A percentile compares a stretch with the other conserved stretches of the same genome.
phyloP scores from a whole-genome alignment of 1,284 basidiomycete genomes.

The Rhodotorula sp. region DNA sequence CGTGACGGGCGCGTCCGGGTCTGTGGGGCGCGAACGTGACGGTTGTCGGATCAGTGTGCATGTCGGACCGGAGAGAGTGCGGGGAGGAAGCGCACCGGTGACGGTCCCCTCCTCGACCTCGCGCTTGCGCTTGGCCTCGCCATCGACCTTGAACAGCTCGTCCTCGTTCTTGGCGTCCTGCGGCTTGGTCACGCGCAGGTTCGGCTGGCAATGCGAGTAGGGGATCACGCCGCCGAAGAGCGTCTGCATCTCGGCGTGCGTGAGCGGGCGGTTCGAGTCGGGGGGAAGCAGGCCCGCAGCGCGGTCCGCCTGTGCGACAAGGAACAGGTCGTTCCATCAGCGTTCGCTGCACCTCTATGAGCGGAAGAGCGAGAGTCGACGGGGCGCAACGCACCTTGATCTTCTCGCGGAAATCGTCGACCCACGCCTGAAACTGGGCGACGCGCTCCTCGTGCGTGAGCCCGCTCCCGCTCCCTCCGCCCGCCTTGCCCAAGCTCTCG shows the following conservation, averaged over 20 bases:
- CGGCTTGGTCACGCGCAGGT: slow-evolving; percentile 48
- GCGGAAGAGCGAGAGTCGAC: slow-evolving; percentile 41
- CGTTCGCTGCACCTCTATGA: rapidly evolving
- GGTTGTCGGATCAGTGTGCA: background rate
- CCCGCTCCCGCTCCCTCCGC: slow-evolving; percentile 31
- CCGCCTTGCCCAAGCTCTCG: slow-evolving; percentile 62
- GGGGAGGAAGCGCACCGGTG: slow-evolving; percentile 3
- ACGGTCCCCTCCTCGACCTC: slow-evolving; percentile 23
- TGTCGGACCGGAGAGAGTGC: background rate
- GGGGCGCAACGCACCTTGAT: slow-evolving; percentile 58
- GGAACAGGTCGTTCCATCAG: background rate
- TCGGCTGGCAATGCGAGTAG: slow-evolving; percentile 54
- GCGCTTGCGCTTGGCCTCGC: slow-evolving; percentile 23
- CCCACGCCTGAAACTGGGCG: slow-evolving; percentile 63
- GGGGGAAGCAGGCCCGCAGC: slow-evolving; percentile 26
- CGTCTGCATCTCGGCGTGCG: slow-evolving; percentile 35
- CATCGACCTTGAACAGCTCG: slow-evolving; percentile 18
- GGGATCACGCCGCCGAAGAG: slow-evolving; percentile 48
- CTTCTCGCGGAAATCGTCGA: slow-evolving; percentile 65
- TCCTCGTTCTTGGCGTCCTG: slow-evolving; percentile 17
- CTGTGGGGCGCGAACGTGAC: background rate
- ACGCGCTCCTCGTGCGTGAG: slow-evolving; percentile 55
- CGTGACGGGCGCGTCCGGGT: slow-evolving; percentile 2
- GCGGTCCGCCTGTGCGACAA: slow-evolving; percentile 32
- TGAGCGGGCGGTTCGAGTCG: slow-evolving; percentile 33